Base-by-base conservation (phyloP, 805 yeast genomes). In the Pichia nanzhaoensis region DNA sequence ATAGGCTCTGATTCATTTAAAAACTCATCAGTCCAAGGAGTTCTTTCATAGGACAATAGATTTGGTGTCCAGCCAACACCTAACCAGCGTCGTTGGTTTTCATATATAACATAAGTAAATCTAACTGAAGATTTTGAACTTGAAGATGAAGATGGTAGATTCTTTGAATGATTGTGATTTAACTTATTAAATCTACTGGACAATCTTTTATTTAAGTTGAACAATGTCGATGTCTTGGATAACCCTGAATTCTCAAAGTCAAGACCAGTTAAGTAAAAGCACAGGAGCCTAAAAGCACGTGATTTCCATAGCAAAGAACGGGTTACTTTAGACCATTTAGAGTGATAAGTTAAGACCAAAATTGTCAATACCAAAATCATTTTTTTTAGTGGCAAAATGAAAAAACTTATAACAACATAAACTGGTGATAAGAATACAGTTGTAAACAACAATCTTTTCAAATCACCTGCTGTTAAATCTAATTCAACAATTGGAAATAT, bases 31-130 rank as follows among this genome's bases (percentile, higher is more conserved):
- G 98, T 90, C 97, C 98, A 91, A 3, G 98, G 83, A 0, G 95
- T 82, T 59, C 99, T 76, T 66, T 91, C 99, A 60, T 91, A 91
- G 41, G 95, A 82, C 50, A 93, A 72, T 60, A 93, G 71, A 58
- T 89, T 89, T 14, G 95, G 73, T 0, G 98, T 91, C 99, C 99
- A 91, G 12, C 99, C 99, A 55, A 91, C 86, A 13, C 97, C 98
- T 34, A 91, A 71, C 99, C 99, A 91, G 56, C 95, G 80, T 59
- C 99, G 79, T 68, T 91, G 98, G 62, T 91, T 91, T 62, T 91
- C 99, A 63, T 82, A 90, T 10, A 93, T 70, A 2, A 88, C 97
- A 64, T 87, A 91, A 4, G 97, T 90, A 64, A 90, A 93, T 45
- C 90, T 67, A 27, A 87, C 89, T 1, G 80, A 78, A 17, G 48